Base-by-base conservation (phyloP, 805 yeast genomes). In the Yarrowia osloensis region DNA sequence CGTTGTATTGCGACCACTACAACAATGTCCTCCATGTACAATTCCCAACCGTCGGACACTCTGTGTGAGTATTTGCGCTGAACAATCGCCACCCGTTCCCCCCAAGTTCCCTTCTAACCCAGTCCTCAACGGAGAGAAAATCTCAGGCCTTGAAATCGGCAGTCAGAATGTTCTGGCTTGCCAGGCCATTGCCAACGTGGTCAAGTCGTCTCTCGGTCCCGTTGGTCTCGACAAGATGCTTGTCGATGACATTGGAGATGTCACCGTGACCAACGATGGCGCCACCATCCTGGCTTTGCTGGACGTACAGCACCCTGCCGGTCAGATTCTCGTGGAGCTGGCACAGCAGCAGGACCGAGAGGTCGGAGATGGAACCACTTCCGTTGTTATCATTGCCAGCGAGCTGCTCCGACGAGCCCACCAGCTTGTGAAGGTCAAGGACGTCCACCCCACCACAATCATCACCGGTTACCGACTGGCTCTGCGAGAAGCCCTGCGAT, bases 281-380 rank as follows among this genome's bases (percentile, higher is more conserved):
- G 99, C 99, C 68, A 95, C 99, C 4, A 95, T 95, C 73, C 81
- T 95, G 70, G 84, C 91, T 11, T 79, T 96, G 65, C 81, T 95
- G 71, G 99, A 95, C 76, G 98, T 95, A 63, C 97, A 95, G 79
- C 99, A 95, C 77, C 99, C 99, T 39, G 99, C 99, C 0, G 99
- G 98, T 19, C 94, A 92, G 80, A 95, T 95, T 73, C 81, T 95
- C 68, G 99, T 95, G 61, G 98, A 95, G 75, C 84, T 95, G 75
- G 99, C 99, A 2, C 97, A 95, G 78, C 98, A 95, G 78, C 99
- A 95, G 81, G 99, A 95, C 78, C 86, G 97, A 74, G 99, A 95
- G 79, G 97, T 95, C 66, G 99, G 98, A 69, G 98, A 93, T 75
- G 98, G 98, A 72, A 93, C 99, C 50, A 95, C 99, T 0, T 90